Conservation (phyloP, 1,139 yeast genomes). For the Blastobotrys proliferans region DNA sequence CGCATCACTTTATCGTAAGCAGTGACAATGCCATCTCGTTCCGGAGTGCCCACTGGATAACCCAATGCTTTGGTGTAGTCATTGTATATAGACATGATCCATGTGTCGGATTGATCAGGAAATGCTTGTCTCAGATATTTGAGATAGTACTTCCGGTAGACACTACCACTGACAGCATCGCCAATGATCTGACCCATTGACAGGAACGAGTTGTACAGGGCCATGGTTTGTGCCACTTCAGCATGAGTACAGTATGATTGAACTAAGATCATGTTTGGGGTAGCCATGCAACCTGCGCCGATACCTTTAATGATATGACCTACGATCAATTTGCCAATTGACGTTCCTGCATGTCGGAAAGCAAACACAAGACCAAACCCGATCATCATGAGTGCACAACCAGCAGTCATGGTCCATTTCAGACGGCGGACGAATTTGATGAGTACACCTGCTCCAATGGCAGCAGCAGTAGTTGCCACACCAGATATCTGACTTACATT, state of each 20-base stretch:
- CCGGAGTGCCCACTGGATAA: conserved; percentile 12
- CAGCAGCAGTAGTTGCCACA: conserved; percentile 57
- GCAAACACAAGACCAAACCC: conserved; percentile 42
- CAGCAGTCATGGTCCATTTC: conserved; percentile 56
- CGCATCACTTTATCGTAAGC: conserved; percentile 16
- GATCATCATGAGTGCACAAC: conserved; percentile 49
- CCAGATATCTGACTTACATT: conserved; percentile 60
- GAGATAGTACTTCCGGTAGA: conserved; percentile 17
- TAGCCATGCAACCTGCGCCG: conserved; percentile 23
- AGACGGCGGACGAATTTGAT: conserved; percentile 46
- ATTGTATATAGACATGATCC: conserved; percentile 14
- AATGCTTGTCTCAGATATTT: conserved; percentile 12
- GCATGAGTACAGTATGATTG: conserved; percentile 21
- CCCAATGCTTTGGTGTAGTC: conserved; percentile 15
- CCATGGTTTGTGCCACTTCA: conserved; percentile 24
- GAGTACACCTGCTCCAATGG: conserved; percentile 52
- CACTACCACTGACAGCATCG: conserved; percentile 19
- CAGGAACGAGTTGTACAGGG: conserved; percentile 22
- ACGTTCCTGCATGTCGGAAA: conserved; percentile 16
- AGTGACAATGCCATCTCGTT: conserved; percentile 13
- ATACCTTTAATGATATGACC: conserved; percentile 22
- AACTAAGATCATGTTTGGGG: conserved; percentile 22
- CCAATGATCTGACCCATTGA: conserved; percentile 21
- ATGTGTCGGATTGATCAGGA: conserved; percentile 10
- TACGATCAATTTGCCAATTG: conserved; percentile 17